Conservation (phyloP, 257 asterid genomes). For the Jasminum sambac region DNA sequence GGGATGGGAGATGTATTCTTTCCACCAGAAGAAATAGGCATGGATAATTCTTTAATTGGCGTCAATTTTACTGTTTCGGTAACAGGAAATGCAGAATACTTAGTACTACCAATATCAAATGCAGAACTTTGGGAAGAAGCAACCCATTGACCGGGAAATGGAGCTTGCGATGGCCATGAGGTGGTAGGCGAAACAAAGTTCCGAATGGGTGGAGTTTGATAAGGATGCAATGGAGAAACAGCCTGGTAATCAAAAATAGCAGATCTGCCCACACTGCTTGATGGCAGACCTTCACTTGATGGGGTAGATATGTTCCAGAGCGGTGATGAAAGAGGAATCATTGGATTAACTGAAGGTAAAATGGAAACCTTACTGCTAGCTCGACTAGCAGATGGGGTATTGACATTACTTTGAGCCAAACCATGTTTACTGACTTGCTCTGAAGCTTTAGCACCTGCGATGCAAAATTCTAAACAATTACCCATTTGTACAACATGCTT, state of each 20-base stretch:
- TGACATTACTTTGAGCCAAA: slow-evolving; percentile 51
- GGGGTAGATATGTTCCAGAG: slow-evolving; percentile 86
- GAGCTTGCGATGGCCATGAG: slow-evolving; percentile 62
- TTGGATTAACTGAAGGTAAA: slow-evolving; percentile 57
- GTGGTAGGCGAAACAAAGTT: slow-evolving; percentile 53
- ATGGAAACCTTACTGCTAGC: slow-evolving; percentile 52
- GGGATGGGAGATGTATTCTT: slow-evolving; percentile 41
- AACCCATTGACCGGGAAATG: slow-evolving; percentile 71
- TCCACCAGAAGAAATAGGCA: slow-evolving; percentile 39
- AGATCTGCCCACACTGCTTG: slow-evolving; percentile 56
- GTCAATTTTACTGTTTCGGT: slow-evolving; percentile 56
- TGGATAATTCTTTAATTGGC: slow-evolving; percentile 50
- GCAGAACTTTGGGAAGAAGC: slow-evolving; percentile 72
- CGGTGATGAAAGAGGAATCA: slow-evolving; percentile 80
- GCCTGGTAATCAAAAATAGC: slow-evolving; percentile 67
- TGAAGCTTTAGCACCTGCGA: slow-evolving; percentile 61
- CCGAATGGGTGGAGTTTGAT: slow-evolving; percentile 62
- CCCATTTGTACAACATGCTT: slow-evolving; percentile 21
- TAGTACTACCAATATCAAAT: slow-evolving; percentile 53
- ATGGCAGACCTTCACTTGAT: slow-evolving; percentile 54
- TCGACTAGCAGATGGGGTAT: slow-evolving; percentile 47
- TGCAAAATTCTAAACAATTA: slow-evolving; percentile 30
- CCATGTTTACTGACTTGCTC: slow-evolving; percentile 54
- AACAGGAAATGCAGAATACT: slow-evolving; percentile 47
- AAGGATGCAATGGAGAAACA: slow-evolving; percentile 71